Evolutionary conservation across 2,329 filamentous ascomycete genomes (phyloP), one percentile per base, ranked within the genome.

Genomic region (Westerdykella sp.): DNA sequence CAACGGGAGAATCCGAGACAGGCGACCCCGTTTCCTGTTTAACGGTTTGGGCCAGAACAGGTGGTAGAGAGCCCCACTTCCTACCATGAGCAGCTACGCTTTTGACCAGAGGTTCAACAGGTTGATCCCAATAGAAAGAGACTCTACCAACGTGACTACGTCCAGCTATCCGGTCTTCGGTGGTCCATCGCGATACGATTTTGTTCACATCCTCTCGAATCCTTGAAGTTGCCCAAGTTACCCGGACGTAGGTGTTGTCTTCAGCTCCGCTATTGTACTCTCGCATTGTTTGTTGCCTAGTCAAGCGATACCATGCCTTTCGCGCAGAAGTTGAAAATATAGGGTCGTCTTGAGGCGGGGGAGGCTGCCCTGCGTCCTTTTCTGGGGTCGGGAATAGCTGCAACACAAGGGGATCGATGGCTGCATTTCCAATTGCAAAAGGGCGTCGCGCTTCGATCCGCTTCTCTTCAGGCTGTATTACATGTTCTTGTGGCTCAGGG

Each of bases 301-400:
- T 68, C 2, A 69, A 44, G 10, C 65, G 57, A 43, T 69, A 69
- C 67, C 67, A 69, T 7, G 65, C 56, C 48, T 68, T 69, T 5
- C 65, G 59, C 13, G 60, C 53, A 10, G 60, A 57, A 4, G 59
- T 68, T 0, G 65, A 57, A 34, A 54, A 56, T 21, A 68, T 56
- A 0, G 65, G 59, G 41, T 62, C 57, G 13, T 62, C 56, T 22
- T 57, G 54, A 1, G 56, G 44, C 3, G 56, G 52, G 2, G 48
- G 37, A 2, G 48, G 37, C 5, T 49, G 37, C 6, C 58, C 42
- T 13, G 42, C 34, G 2, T 23, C 15, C 16, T 35, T 22, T 15
- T 44, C 43, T 2, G 37, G 34, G 11, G 32, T 6, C 6, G 60
- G 56, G 31, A 66, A 67, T 2, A 69, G 34, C 13, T 62, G 35